Evolutionary conservation across 768 basidiomycete species (phyloP).

Genomic region (Russula foetens): DNA sequence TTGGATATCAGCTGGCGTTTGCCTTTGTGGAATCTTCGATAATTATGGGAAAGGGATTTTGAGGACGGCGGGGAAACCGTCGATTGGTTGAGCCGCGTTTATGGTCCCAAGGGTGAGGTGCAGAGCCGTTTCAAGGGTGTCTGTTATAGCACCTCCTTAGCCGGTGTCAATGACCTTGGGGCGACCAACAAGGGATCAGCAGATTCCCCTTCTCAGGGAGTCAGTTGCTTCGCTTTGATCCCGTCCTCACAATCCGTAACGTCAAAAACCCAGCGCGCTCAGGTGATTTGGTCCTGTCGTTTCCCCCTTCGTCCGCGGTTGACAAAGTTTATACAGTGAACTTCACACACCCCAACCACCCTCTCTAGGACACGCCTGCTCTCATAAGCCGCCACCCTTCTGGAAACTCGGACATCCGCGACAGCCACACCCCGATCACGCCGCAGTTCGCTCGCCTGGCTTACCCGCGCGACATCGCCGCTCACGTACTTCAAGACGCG

Average conservation of each 20-base stretch:
- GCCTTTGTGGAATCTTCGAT: constrained; percentile 20
- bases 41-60: constrained; percentile 20
- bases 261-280: constrained; percentile 17
- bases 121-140: constrained; percentile 21
- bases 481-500: constrained; percentile 14
- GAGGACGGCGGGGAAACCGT: constrained; percentile 19
- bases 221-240: constrained; percentile 17
- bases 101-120: constrained; percentile 20
- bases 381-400: constrained; percentile 15
- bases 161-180: constrained; percentile 22
- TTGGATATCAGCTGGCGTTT: constrained; percentile 19
- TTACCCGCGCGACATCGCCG: constrained; percentile 9
- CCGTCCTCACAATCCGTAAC: constrained; percentile 15
- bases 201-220: constrained; percentile 19
- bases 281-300: constrained; percentile 18
- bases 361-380: constrained; percentile 11
- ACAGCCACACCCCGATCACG: constrained; percentile 19
- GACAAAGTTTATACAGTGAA: constrained; percentile 16
- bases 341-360: constrained; percentile 5
- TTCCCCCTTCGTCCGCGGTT: constrained; percentile 19
- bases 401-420: constrained; percentile 17
- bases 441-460: constrained; percentile 20
- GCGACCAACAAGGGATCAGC: constrained; percentile 20
- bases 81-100: constrained; percentile 19
- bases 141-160: constrained; percentile 19